These are phyloP conservation scores for Talaromyces wortmannii DNA, from an alignment of 495 filamentous ascomycete species.

Conservation along the genomic window DNA sequence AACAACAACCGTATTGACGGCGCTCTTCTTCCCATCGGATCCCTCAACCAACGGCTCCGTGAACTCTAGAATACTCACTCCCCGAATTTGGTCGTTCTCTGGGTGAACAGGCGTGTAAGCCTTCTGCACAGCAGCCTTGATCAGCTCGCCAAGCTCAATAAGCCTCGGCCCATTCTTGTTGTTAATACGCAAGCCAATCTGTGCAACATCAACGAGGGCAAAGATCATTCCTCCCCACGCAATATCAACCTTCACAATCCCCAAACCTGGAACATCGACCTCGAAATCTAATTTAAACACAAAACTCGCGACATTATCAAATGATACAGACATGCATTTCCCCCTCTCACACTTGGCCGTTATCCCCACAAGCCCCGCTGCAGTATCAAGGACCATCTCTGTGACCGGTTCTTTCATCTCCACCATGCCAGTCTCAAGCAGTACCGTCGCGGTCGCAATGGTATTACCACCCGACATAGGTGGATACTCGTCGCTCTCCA, in stretches of 20 bases:
- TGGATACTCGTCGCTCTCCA: constrained; percentile 31
- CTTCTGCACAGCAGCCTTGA: constrained; percentile 20
- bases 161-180: constrained; percentile 12
- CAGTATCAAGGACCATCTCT: constrained; percentile 18
- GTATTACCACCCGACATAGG: constrained; percentile 31
- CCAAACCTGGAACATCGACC: constrained; percentile 21
- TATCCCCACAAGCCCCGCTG: constrained; percentile 22
- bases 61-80: constrained; percentile 20
- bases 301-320: constrained; percentile 28
- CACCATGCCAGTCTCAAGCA: constrained; percentile 31
- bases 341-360: constrained; percentile 24
- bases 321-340: constrained; percentile 25
- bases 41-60: constrained; percentile 14
- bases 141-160: constrained; percentile 21
- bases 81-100: constrained; percentile 20
- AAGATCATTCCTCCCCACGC: constrained; percentile 32
- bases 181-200: constrained; percentile 15
- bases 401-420: constrained; percentile 26
- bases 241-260: constrained; percentile 21
- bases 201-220: constrained; percentile 21
- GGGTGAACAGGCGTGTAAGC: constrained; percentile 22
- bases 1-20: constrained; percentile 23
- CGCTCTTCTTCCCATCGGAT: constrained; percentile 11
- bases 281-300: constrained; percentile 24
- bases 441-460: constrained; percentile 25